Conservation (phyloP, 495 filamentous ascomycete genomes). For the Penicillium tannophilum region DNA sequence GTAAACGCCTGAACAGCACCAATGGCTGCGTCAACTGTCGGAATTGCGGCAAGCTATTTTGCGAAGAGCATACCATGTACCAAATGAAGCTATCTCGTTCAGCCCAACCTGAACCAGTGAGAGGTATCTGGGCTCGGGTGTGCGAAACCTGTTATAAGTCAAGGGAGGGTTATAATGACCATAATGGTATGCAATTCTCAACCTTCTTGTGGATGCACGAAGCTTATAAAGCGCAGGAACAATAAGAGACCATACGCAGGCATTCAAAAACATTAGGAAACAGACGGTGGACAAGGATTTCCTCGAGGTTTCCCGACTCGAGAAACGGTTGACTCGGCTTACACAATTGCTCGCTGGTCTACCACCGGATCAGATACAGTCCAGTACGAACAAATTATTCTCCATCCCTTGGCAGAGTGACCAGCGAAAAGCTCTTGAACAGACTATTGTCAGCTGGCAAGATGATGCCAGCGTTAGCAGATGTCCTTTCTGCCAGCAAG, state of each 20-base stretch:
- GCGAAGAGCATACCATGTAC: slow-evolving; percentile 98
- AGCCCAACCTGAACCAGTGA: slow-evolving; percentile 86
- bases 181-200: slow-evolving; percentile 53
- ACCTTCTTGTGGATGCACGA: not conserved
- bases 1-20: slow-evolving; percentile 70
- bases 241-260: slow-evolving; percentile 66
- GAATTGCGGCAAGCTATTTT: slow-evolving; percentile 90
- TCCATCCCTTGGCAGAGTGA: slow-evolving; percentile 60
- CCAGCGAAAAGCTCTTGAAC: slow-evolving; percentile 79
- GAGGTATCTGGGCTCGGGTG: slow-evolving; percentile 91
- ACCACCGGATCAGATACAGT: slow-evolving; percentile 59
- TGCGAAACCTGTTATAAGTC: slow-evolving; percentile 99
- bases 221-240: slow-evolving; percentile 45
- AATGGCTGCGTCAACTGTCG: slow-evolving; percentile 90
- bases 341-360: slow-evolving; percentile 79
- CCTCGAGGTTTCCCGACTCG: slow-evolving; percentile 83
- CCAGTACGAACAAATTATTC: slow-evolving; percentile 54
- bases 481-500: slow-evolving; percentile 93
- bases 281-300: slow-evolving; percentile 80
- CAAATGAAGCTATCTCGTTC: slow-evolving; percentile 96
- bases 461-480: slow-evolving; percentile 78
- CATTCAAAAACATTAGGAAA: slow-evolving; percentile 68
- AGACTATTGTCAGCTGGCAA: slow-evolving; percentile 92
- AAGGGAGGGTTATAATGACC: slow-evolving; percentile 92
- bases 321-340: slow-evolving; percentile 88